Base-by-base conservation (phyloP, 106 monocot species). In the Vanilla planifolia region DNA sequence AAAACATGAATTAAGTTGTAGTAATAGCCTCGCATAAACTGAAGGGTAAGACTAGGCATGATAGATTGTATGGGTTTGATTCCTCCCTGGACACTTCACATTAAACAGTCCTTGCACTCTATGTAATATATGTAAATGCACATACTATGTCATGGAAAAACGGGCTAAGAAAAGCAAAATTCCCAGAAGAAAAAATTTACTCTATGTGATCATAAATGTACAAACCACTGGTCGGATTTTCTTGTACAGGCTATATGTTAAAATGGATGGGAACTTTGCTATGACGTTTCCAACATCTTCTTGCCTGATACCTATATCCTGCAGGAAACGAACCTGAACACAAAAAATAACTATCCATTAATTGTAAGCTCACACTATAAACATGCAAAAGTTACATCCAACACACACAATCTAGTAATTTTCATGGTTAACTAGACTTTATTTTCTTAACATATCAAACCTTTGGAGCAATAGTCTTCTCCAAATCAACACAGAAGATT, bases 181-280 rank as follows among this genome's bases (percentile, higher is more conserved):
- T n/a, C n/a, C n/a, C n/a, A n/a, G n/a, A n/a, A n/a, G n/a, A n/a
- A n/a, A n/a, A n/a, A n/a, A n/a, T n/a, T n/a, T n/a, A n/a, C n/a
- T n/a, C n/a, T n/a, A n/a, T n/a, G n/a, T n/a, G n/a, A 24, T 48
- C 21, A 48, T 48, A 48, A 16, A 32, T 16, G 30, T 30, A 74
- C 80, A 48, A 62, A 98, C 96, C 91, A 98, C 91, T 60, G 86
- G 96, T 5, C 80, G 91, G 34, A 98, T 91, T 84, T 98, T 98
- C 77, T 88, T 98, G 79, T 81, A 81, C 17, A 98, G 81, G 62
- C 78, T 98, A 51, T 87, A 98, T 16, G 96, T 98, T 48, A 98
- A 56, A 48, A 98, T 59, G 27, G 87, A 48, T 45, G 96, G 96
- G 36, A 98, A 98, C 59, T 77, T 98, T 45, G 88, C 87, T 37